Percentiles rank a stretch among this genome's conserved stretches.
Conservation (phyloP, 1,284 basidiomycete genomes). For the Wallemia mellicola region DNA sequence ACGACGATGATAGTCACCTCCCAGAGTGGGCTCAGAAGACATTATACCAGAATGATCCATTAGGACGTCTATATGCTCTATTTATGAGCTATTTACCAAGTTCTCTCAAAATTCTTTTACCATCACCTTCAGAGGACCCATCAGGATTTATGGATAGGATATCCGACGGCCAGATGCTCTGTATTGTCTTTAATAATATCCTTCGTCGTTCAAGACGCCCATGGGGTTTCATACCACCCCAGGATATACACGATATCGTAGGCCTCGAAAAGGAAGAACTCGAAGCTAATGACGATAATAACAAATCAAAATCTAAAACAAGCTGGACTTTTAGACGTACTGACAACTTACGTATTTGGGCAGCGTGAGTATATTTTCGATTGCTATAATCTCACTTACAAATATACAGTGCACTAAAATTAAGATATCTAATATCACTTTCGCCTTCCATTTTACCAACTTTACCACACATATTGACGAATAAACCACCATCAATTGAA, state of each 20-base stretch:
- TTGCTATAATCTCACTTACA: not conserved
- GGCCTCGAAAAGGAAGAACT: constrained; percentile 25
- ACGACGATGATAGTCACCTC: constrained; percentile 25
- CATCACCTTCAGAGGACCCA: constrained; percentile 16
- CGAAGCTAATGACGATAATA: constrained; percentile 11
- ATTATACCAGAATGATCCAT: constrained; percentile 24
- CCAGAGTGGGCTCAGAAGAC: constrained; percentile 39
- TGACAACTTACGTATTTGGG: constrained; percentile 53
- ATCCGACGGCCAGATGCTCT: constrained; percentile 41
- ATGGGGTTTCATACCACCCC: constrained; percentile 54
- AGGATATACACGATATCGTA: constrained; percentile 46
- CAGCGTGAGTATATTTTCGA: constrained; percentile 25
- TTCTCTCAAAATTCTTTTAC: constrained; percentile 16
- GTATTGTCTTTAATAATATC: constrained; percentile 43
- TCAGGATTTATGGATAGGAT: constrained; percentile 14
- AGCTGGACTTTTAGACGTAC: constrained; percentile 50
- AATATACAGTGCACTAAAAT: not conserved
- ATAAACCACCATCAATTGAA: not conserved
- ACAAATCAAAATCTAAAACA: constrained; percentile 13
- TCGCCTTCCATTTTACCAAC: not conserved
- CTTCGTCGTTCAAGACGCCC: constrained; percentile 47
- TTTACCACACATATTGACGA: not conserved
- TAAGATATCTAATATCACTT: not conserved
- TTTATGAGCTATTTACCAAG: constrained; percentile 21
- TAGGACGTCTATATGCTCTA: constrained; percentile 31